phyloP scores from a whole-genome alignment of 768 basidiomycete species.

The Tricholoma matsutake region DNA sequence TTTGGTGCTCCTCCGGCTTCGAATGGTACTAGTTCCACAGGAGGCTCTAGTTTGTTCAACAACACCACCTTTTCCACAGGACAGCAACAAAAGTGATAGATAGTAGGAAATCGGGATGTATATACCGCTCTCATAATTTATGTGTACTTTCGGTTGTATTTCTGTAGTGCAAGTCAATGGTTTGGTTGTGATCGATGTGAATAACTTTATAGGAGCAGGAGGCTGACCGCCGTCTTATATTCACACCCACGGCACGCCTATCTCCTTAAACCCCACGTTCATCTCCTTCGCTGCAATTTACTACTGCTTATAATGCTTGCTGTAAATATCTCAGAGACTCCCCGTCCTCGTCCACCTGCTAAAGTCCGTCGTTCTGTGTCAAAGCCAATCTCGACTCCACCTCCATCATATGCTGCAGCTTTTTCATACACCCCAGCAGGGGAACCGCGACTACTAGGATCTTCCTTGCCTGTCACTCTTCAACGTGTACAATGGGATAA shows the following conservation, averaged over 20 bases:
- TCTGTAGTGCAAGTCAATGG: too few species aligned
- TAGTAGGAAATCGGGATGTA: background rate
- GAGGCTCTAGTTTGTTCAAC: slow-evolving; percentile 15
- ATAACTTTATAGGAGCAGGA: slow-evolving; percentile 4
- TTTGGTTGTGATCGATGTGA: background rate
- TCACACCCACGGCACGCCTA: background rate
- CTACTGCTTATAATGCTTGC: slow-evolving; percentile 28
- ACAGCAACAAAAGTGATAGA: slow-evolving; percentile 25
- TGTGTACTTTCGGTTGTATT: too few species aligned
- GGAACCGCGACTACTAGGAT: slow-evolving; percentile 25
- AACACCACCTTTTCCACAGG: slow-evolving; percentile 16
- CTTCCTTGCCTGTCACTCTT: slow-evolving; percentile 35
- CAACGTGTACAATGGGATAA: slow-evolving; percentile 26
- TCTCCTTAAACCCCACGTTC: slow-evolving; percentile 5
- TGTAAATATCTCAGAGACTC: slow-evolving; percentile 40
- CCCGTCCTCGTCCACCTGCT: slow-evolving; percentile 71
- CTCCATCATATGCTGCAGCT: slow-evolving; percentile 46
- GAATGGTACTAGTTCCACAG: background rate
- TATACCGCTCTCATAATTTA: too few species aligned
- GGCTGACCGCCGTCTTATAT: slow-evolving; percentile 5
- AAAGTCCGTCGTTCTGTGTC: slow-evolving; percentile 50
- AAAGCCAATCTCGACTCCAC: slow-evolving; percentile 33
- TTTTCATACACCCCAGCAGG: slow-evolving; percentile 29
- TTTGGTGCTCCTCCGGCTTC: slow-evolving; percentile 21
- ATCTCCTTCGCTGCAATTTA: background rate